Base-by-base conservation (phyloP, 805 yeast genomes). In the Kazachstania kunashirensis region DNA sequence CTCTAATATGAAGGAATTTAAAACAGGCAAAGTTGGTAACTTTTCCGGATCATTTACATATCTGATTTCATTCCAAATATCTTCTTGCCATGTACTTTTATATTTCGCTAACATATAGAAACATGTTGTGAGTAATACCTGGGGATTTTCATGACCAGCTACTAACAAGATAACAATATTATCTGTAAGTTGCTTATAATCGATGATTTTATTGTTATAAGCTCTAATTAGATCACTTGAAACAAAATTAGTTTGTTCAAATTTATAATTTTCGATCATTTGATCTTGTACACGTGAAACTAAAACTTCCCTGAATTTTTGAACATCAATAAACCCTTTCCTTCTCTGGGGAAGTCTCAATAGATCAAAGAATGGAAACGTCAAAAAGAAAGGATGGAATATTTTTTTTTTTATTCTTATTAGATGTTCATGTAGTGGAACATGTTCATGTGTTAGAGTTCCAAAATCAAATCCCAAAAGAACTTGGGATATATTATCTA, bases 141-240 rank as follows among this genome's bases (percentile, higher is more conserved):
- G 75, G 0, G 81, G 81, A 42, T 75, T 75, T 45, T 75, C 81
- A 50, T 75, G 81, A 0, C 80, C 81, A 0, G 81, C 81, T 31
- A 75, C 70, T 47, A 75, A 52, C 3, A 73, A 58, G 13, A 75
- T 74, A 7, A 73, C 67, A 13, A 72, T 61, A 50, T 75, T 75
- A 47, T 75, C 80, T 2, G 61, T 52, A 36, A 73, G 62, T 44
- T 75, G 79, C 33, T 65, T 61, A 35, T 63, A 55, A 2, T 69
- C 59, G 2, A 75, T 58, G 3, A 42, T 36, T 0, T 64, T 68
- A 6, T 43, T 42, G 5, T 63, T 51, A 29, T 59, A 52, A 1
- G 74, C 72, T 5, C 58, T 51, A 8, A 65, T 60, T 9, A 74
- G 50, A 29, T 59, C 60, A 35, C 63, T 64, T 2, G 70, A 68